Base-by-base conservation (phyloP, 331 rosid species). In the Erythrophleum ivorense region DNA sequence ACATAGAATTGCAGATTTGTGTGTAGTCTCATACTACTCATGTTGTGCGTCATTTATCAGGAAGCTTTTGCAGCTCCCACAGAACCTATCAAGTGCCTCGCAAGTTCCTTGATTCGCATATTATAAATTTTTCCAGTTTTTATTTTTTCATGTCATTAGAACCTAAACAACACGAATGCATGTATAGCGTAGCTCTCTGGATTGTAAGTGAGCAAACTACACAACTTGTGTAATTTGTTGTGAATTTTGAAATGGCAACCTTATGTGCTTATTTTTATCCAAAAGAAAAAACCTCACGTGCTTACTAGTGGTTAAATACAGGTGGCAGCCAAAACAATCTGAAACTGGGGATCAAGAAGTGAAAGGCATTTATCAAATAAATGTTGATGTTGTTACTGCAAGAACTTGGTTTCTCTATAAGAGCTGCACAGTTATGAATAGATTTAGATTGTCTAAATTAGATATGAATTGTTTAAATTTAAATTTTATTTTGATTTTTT, bases 251-350 rank as follows among this genome's bases (percentile, higher is more conserved):
- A 81, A 82, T 75, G 80, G 67, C 77, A 94, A 86, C 73, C 91
- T 87, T 78, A 85, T 85, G 76, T 84, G 86, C 76, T 85, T 78
- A 50, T 85, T 43, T 43, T 43, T 43, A 43, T 43, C 9, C 9
- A 43, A 43, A 43, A 43, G 1, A 43, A 43, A 43, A 43, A 43
- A 43, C 3, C 48, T 43, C 9, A 43, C 5, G 48, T 43, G 48
- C 48, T 43, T 40, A 50, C 84, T 68, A 85, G 88, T 93, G 90
- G 86, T 86, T 81, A 78, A 83, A 72, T 81, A 75, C 88, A 93
- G 98, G 98, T 91, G 97, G 97, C 95, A 87, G 90, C 92, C 94
- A 53, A 90, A 90, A 77, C 73, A 83, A 79, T 70, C 91, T 12
- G 78, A 80, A 40, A 46, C 62, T 31, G 84, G 86, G 52, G 50